A percentile compares a stretch with the other conserved stretches of the same genome.
These are phyloP conservation scores for Phragmites australis DNA, from an alignment of 176 grass and related monocot species.

Conservation along the genomic window DNA sequence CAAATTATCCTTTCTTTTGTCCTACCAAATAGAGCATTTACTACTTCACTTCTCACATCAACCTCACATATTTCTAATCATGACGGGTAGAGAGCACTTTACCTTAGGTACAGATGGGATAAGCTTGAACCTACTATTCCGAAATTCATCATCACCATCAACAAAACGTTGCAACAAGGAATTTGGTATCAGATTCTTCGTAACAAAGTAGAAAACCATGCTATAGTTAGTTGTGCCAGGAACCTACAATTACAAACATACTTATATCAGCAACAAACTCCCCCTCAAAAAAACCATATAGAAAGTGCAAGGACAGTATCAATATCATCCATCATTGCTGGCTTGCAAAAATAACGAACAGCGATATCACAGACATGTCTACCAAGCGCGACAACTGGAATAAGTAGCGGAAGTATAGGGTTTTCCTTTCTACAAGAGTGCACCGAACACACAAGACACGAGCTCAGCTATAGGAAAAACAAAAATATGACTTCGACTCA, in stretches of 20 bases:
- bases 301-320: background rate
- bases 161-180: constrained; percentile 96
- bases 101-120: constrained; percentile 98
- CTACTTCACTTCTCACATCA: background rate
- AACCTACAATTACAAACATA: constrained; percentile 66
- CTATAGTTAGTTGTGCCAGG: constrained; percentile 94
- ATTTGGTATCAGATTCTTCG: constrained; percentile 67
- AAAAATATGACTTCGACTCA: background rate
- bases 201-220: constrained; percentile 97
- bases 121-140: constrained; percentile 98
- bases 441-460: background rate
- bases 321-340: background rate
- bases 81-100: background rate
- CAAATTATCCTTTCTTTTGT: background rate
- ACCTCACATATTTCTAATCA: background rate
- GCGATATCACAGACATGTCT: constrained; percentile 12
- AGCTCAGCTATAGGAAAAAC: background rate
- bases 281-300: too few relatives aligned
- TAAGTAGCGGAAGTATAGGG: background rate
- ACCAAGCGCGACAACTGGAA: background rate
- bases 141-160: constrained; percentile 93
- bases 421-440: background rate
- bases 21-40: constrained; percentile 1
- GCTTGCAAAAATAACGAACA: constrained; percentile 11
- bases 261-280: constrained; percentile 19